Evolutionary conservation across 148 eudicot genomes (phyloP), one percentile per base, ranked within the genome.

Genomic region (Fagopyrum homotropicum): DNA sequence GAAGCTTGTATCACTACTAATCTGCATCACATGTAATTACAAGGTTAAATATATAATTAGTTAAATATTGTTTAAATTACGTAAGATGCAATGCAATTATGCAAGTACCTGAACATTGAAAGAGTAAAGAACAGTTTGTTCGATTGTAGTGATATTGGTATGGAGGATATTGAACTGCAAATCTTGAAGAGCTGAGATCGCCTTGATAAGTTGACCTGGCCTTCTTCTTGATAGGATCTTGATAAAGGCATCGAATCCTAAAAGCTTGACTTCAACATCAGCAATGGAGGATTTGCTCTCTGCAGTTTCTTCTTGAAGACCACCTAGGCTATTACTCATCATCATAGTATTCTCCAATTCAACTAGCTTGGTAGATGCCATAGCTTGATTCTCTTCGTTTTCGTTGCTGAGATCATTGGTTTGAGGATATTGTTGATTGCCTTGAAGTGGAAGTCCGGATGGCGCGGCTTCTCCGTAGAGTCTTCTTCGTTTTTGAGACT

Each of bases 71-170:
- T 22, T 8, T 22, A 30, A 59, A 7, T 35, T 35, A 35, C 40
- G 40, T 35, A 35, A 35, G 40, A 35, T 35, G 40, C 40, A 35
- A 1, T 35, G 40, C 40, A 35, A 35, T 35, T 35, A 35, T 35
- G 40, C 40, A 35, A 35, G 16, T 82, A 93, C 97, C 98, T 92
- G 90, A 59, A 92, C 91, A 83, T 92, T 90, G 91, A 95, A 95
- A 73, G 98, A 90, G 73, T 95, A 92, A 70, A 95, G 97, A 75
- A 95, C 97, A 60, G 98, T 95, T 74, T 95, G 98, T 73, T 95
- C 98, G 75, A 92, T 95, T 12, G 98, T 92, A 15, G 97, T 95
- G 45, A 95, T 88, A 72, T 95, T 95, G 64, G 97, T 92, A 73
- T 95, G 97, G 43, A 95, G 93, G 73, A 95, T 90, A 70, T 76